phyloP scores from a whole-genome alignment of 2,329 filamentous ascomycete species.

The Nemania abortiva region DNA sequence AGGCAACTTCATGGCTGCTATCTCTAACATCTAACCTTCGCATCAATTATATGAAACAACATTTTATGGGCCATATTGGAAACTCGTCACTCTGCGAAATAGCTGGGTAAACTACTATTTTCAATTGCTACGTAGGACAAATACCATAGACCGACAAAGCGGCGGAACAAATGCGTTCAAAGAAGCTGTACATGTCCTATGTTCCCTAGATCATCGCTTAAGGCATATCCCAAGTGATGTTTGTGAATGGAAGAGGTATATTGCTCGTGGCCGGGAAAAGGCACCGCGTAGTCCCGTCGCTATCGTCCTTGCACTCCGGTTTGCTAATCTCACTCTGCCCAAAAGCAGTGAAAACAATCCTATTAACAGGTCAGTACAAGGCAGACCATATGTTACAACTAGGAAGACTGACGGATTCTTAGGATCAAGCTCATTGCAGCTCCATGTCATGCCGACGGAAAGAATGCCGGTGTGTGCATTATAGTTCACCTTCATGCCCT shows the following conservation, averaged over 20 bases:
- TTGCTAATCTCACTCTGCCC: slow-evolving; percentile 5
- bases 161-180: no score
- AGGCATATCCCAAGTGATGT: slow-evolving; percentile 5
- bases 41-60: no score
- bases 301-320: slow-evolving; percentile 16
- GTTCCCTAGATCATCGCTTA: background rate
- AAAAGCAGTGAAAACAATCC: slow-evolving; percentile 18
- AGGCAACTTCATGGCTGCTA: no score
- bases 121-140: background rate
- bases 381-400: background rate
- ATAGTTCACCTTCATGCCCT: slow-evolving; percentile 10
- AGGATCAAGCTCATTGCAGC: slow-evolving; percentile 15
- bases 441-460: slow-evolving; percentile 17
- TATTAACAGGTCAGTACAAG: background rate
- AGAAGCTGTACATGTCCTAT: background rate
- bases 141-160: background rate
- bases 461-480: slow-evolving; percentile 6
- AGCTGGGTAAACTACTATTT: background rate
- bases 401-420: background rate
- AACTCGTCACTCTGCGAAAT: background rate
- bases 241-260: slow-evolving; percentile 21
- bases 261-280: slow-evolving; percentile 7
- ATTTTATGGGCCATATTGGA: no score
- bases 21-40: no score
- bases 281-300: slow-evolving; percentile 20